A percentile compares a stretch with the other conserved stretches of the same genome.
These are phyloP conservation scores for Grammothele lineata DNA, from an alignment of 768 basidiomycete species.

Conservation along the genomic window DNA sequence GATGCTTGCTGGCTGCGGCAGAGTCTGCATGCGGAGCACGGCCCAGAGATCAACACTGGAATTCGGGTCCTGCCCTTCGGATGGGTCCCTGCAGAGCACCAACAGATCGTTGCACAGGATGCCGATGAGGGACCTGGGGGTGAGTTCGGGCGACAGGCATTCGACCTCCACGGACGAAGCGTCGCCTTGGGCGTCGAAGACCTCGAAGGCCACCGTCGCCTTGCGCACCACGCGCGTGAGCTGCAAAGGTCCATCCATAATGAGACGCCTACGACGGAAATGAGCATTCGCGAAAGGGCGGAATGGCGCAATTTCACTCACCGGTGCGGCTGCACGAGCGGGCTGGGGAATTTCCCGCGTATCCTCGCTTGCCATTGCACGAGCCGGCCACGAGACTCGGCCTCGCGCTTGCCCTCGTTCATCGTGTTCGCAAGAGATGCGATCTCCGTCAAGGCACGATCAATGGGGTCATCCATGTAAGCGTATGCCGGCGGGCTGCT, in stretches of 20 bases:
- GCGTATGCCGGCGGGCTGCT: conserved; percentile 80
- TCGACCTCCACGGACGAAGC: conserved; percentile 84
- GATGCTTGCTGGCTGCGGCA: conserved; percentile 86
- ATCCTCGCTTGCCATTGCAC: conserved; percentile 91
- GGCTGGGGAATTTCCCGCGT: conserved; percentile 88
- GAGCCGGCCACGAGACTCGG: conserved; percentile 86
- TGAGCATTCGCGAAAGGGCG: not conserved
- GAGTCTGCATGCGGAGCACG: conserved; percentile 91
- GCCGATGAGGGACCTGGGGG: conserved; percentile 72
- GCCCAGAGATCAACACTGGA: conserved; percentile 91
- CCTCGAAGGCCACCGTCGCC: conserved; percentile 75
- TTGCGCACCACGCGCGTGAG: conserved; percentile 91
- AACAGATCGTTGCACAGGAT: conserved; percentile 92
- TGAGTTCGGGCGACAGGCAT: conserved; percentile 82
- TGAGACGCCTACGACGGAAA: conserved; percentile 59
- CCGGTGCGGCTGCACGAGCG: conserved; percentile 98
- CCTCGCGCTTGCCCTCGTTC: conserved; percentile 97
- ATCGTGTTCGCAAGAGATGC: conserved; percentile 86
- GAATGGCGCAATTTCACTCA: conserved; percentile 30
- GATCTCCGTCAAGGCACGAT: conserved; percentile 83
- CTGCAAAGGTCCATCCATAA: conserved; percentile 86
- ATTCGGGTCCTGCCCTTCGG: conserved; percentile 70
- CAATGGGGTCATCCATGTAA: conserved; percentile 77
- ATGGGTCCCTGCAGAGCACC: conserved; percentile 85
- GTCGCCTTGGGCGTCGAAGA: conserved; percentile 72